Conservation (phyloP, 345 rosid genomes). For the Eucalyptus cloeziana region DNA sequence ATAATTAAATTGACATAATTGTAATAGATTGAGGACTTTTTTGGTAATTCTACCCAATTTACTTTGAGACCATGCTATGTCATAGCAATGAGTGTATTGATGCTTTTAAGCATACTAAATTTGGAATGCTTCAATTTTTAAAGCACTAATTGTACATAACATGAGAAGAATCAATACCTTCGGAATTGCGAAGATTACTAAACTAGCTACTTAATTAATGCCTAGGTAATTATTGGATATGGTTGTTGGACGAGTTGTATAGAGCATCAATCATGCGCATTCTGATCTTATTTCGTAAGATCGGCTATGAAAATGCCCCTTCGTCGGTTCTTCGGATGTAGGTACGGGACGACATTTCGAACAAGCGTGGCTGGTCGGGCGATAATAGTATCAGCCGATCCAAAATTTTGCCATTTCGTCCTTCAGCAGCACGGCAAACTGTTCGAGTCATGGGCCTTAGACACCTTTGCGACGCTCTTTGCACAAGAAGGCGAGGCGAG, state of each 20-base stretch:
- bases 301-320: neutral
- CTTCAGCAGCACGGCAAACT: neutral
- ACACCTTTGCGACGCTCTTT: slow-evolving; percentile 1
- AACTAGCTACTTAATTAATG: neutral
- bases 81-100: neutral
- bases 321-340: neutral
- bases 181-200: neutral
- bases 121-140: neutral
- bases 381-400: slow-evolving; percentile 5
- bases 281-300: neutral
- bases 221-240: neutral
- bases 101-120: neutral
- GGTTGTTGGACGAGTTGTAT: neutral
- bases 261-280: neutral
- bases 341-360: slow-evolving; percentile 5
- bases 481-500: neutral
- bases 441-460: slow-evolving; percentile 4
- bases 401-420: slow-evolving; percentile 1
- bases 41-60: neutral
- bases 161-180: neutral
- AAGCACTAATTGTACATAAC: neutral
- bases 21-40: too few relatives aligned
- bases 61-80: neutral
- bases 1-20: too few relatives aligned
- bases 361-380: slow-evolving; percentile 1